Conservation (phyloP, 345 rosid genomes). For the Microcos paniculata region DNA sequence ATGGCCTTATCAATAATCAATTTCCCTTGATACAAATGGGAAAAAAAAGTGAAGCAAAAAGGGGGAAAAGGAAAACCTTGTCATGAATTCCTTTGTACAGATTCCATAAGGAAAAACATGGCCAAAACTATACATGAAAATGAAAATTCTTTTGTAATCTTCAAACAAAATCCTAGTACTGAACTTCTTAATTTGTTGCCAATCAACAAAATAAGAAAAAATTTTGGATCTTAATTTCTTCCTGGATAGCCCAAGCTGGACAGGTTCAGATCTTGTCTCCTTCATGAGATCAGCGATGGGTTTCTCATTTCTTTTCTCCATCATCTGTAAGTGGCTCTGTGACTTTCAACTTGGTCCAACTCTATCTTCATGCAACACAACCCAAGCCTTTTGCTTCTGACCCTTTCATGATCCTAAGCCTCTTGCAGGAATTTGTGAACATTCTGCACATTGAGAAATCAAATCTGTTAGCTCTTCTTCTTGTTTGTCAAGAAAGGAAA, state of each 20-base stretch:
- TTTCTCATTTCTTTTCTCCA: not conserved
- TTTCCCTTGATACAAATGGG: not conserved
- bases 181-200: not conserved
- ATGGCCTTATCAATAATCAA: too few relatives aligned
- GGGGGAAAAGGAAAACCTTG: not conserved
- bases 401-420: constrained; percentile 57
- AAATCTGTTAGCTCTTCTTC: not conserved
- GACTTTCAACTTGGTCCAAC: not conserved
- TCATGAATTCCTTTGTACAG: constrained; percentile 9
- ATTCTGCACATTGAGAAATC: constrained; percentile 33
- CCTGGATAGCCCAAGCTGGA: not conserved
- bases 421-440: constrained; percentile 56
- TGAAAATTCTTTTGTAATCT: too few relatives aligned
- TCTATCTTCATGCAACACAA: constrained; percentile 29
- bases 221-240: not conserved
- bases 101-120: not conserved
- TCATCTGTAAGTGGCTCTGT: not conserved
- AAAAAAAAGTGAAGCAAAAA: not conserved
- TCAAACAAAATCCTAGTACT: not conserved
- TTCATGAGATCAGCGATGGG: not conserved
- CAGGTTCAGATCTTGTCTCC: not conserved
- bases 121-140: constrained; percentile 16
- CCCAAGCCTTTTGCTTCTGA: constrained; percentile 55
- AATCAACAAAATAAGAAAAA: not conserved
- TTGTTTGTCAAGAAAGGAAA: not conserved